Evolutionary conservation across 139 green algal genomes (phyloP), one percentile per base, ranked within the genome.

Genomic region (Parachlorella kessleri): DNA sequence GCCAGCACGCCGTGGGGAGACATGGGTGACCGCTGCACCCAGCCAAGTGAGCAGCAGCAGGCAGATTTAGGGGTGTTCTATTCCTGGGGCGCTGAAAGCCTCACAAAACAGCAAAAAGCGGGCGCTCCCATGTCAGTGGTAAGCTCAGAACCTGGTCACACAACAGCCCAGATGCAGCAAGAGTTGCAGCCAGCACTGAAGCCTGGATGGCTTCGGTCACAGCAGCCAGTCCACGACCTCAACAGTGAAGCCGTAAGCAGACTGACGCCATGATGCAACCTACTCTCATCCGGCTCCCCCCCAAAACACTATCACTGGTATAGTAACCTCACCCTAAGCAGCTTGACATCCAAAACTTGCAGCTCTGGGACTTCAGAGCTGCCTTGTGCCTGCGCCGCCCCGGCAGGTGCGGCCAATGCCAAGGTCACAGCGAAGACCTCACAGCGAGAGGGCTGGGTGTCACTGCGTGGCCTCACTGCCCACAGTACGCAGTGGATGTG

Each of bases 251-350:
- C n/a, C n/a, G n/a, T n/a, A n/a, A n/a, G n/a, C n/a, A n/a, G n/a
- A n/a, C n/a, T n/a, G n/a, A n/a, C n/a, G n/a, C n/a, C n/a, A n/a
- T n/a, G n/a, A n/a, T n/a, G n/a, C n/a, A n/a, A n/a, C n/a, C n/a
- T n/a, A n/a, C n/a, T n/a, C n/a, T n/a, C n/a, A n/a, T n/a, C n/a
- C n/a, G n/a, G n/a, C n/a, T n/a, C n/a, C n/a, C n/a, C n/a, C n/a
- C n/a, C n/a, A n/a, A n/a, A n/a, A n/a, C n/a, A n/a, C n/a, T n/a
- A n/a, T n/a, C n/a, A n/a, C n/a, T n/a, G n/a, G n/a, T n/a, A n/a
- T n/a, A n/a, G n/a, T n/a, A n/a, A n/a, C n/a, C n/a, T 23, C 55
- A 81, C 78, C 83, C 74, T 78, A 35, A 89, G 80, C 71, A 85
- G 72, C 38, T 73, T 66, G 55, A 90, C 78, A 65, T 30, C 77